These are phyloP conservation scores for Oryza meridionalis DNA, from an alignment of 176 grass and related monocot genomes.

Conservation along the genomic window DNA sequence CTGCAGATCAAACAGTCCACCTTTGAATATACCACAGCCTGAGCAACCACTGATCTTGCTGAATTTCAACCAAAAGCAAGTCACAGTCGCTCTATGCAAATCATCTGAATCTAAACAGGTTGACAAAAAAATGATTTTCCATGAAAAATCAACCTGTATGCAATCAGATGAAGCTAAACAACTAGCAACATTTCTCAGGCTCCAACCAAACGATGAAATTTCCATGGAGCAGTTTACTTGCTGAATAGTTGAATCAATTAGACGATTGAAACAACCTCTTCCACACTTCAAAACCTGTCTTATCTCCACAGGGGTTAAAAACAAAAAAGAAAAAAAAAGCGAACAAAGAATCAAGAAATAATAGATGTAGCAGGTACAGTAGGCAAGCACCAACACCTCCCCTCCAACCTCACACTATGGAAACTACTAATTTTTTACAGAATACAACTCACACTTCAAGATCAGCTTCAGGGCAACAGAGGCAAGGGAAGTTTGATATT, in stretches of 20 bases:
- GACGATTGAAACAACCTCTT: neutral
- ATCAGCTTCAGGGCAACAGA: neutral
- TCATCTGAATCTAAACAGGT: neutral
- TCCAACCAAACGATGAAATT: neutral
- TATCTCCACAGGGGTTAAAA: neutral
- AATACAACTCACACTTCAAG: neutral
- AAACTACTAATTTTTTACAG: slow-evolving; percentile 23
- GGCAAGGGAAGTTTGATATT: slow-evolving; percentile 1
- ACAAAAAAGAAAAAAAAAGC: neutral
- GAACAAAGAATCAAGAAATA: neutral
- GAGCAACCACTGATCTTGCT: neutral
- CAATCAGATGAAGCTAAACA: no score
- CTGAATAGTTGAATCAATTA: neutral
- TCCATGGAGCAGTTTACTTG: neutral
- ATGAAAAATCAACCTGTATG: no score
- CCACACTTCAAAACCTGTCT: neutral
- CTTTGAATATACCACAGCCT: neutral
- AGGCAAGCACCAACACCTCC: neutral
- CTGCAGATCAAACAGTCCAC: no score
- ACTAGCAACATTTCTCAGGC: neutral
- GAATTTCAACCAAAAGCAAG: neutral
- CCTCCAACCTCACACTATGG: neutral
- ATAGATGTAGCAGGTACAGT: neutral
- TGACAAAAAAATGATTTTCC: no score
- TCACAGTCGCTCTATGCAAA: neutral